These are phyloP conservation scores for Septoria petroselini DNA, from an alignment of 2,329 filamentous ascomycete genomes.

Conservation along the genomic window DNA sequence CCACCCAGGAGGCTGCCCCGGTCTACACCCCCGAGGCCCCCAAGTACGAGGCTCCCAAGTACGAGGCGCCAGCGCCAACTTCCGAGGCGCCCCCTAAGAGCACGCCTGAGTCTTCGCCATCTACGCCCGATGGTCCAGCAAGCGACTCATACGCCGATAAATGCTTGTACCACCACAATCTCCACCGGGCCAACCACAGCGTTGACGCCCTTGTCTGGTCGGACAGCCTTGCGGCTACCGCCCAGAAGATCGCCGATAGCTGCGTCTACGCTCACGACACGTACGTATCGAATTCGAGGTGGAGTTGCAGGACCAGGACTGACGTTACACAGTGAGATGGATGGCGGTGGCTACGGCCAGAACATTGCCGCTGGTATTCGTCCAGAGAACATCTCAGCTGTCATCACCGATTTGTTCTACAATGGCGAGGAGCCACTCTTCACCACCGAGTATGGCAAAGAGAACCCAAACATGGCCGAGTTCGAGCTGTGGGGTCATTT, in stretches of 20 bases:
- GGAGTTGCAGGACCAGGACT: slow-evolving; percentile 26
- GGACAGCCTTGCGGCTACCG: slow-evolving; percentile 60
- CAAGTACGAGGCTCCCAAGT: too few species aligned
- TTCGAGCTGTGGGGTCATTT: slow-evolving; percentile 73
- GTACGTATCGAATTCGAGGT: slow-evolving; percentile 51
- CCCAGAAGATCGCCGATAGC: slow-evolving; percentile 58
- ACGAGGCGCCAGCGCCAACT: slow-evolving; percentile 10
- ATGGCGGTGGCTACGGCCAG: slow-evolving; percentile 73
- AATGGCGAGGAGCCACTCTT: slow-evolving; percentile 68
- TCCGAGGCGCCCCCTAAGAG: slow-evolving; percentile 17
- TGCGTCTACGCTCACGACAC: slow-evolving; percentile 75
- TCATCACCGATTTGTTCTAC: slow-evolving; percentile 85
- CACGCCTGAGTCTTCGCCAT: slow-evolving; percentile 11
- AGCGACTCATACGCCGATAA: slow-evolving; percentile 38
- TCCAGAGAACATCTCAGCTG: slow-evolving; percentile 58
- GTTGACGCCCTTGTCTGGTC: slow-evolving; percentile 65
- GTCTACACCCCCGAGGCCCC: slow-evolving; percentile 6
- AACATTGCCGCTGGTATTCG: slow-evolving; percentile 75
- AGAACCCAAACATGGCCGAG: slow-evolving; percentile 57
- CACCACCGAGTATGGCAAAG: slow-evolving; percentile 54
- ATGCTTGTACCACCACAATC: slow-evolving; percentile 73
- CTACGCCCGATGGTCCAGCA: slow-evolving; percentile 14
- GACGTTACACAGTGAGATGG: slow-evolving; percentile 49
- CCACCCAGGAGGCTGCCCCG: not conserved
- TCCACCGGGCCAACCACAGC: slow-evolving; percentile 80